phyloP scores from a whole-genome alignment of 441 rosid species.

The Theobroma grandiflorum region DNA sequence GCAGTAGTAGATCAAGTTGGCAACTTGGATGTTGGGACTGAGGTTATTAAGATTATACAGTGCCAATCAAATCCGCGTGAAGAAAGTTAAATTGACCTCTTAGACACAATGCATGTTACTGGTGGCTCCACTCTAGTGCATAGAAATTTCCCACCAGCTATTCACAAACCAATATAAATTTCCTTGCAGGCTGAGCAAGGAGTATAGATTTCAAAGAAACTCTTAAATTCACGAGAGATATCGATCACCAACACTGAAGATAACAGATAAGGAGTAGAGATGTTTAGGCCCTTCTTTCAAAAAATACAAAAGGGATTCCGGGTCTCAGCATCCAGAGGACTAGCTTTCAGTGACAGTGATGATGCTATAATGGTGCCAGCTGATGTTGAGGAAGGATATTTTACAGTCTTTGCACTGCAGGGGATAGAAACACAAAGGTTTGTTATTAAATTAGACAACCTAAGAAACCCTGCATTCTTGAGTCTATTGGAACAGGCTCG shows the following conservation, averaged over 20 bases:
- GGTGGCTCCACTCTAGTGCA: too few relatives aligned
- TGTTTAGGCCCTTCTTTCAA: slow-evolving; percentile 1
- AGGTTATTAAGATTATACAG: neutral
- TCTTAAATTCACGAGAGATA: neutral
- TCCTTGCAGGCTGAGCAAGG: neutral
- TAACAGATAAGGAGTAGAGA: neutral
- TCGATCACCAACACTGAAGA: too few relatives aligned
- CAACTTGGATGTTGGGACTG: too few relatives aligned
- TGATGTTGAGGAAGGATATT: slow-evolving; percentile 42
- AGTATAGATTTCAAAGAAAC: neutral
- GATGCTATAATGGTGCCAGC: slow-evolving; percentile 14
- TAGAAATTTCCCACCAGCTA: too few relatives aligned
- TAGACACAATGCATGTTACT: too few relatives aligned
- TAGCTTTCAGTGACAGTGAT: neutral
- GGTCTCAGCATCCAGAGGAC: neutral
- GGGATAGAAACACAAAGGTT: slow-evolving; percentile 38
- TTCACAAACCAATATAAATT: neutral
- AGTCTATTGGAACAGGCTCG: slow-evolving; percentile 41
- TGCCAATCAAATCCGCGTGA: neutral
- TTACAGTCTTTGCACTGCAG: slow-evolving; percentile 30
- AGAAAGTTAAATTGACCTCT: neutral
- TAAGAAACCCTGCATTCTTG: slow-evolving; percentile 43
- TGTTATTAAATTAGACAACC: slow-evolving; percentile 33
- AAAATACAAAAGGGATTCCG: slow-evolving; percentile 6
- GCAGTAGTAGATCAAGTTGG: too few relatives aligned